Base-by-base conservation (phyloP, 169 alveolate genomes). In the Plasmodium berghei region DNA sequence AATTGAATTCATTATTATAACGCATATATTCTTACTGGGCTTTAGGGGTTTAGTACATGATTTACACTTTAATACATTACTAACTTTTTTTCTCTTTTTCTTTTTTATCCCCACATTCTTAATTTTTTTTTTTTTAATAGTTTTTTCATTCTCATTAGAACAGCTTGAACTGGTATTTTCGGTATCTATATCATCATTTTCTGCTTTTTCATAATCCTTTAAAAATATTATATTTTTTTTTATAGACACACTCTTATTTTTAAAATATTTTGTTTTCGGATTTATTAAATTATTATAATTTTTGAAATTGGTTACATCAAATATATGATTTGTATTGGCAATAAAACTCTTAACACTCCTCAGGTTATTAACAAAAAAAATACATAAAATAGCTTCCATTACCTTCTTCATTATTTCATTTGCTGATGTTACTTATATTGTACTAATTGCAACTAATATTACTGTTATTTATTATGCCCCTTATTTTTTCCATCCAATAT, bases 41-140 rank as follows among this genome's bases (percentile, higher is more conserved):
- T 63, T 77, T 63, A 77, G 58, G 46, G 28, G 48, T 59, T 77
- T 77, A 20, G 63, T 77, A 58, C 89, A 77, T 22, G 70, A 63
- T 77, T 55, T 77, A 77, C 89, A 77, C 22, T 77, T 77, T 8
- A 56, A 40, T 52, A 10, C 72, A 49, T 49, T 64, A 54, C 26
- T 20, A 45, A n/a, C 10, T 49, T 77, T 77, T 64, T 64, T 77
- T 34, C 54, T 63, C 55, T 69, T 77, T 34, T 64, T 77, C 34
- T 69, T 77, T 77, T 24, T 54, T 56, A 63, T 64, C 9, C 42
- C 26, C 66, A 16, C 20, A 58, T 58, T 58, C 20, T 58, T 24
- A 58, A 12, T 20, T 58, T 52, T 58, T 4, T 58, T 58, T 5
- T 24, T 58, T 58, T 58, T 9, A 58, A 16, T 52, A 14, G 24